These are phyloP conservation scores for Stenogyne calaminthoides DNA, from an alignment of 305 asterid genomes.

Conservation along the genomic window DNA sequence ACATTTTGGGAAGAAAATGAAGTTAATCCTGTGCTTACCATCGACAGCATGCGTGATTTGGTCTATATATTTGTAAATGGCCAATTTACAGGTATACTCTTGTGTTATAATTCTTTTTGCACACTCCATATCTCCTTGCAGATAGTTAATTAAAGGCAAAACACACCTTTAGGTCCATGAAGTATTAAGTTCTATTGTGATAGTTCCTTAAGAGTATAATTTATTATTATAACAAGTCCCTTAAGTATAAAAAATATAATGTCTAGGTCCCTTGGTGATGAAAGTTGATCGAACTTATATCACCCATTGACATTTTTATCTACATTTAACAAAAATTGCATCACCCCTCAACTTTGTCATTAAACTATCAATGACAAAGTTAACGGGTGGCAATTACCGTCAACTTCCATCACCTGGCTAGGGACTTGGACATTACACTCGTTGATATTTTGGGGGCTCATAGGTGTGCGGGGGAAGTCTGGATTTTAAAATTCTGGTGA, in stretches of 20 bases:
- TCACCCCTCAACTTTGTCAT: not conserved
- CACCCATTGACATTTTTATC: not conserved
- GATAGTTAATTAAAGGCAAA: not conserved
- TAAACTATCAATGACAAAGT: not conserved
- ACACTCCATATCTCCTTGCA: not conserved
- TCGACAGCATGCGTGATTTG: constrained; percentile 94
- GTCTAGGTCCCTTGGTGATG: not conserved
- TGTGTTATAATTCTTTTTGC: constrained; percentile 9
- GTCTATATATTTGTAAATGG: constrained; percentile 75
- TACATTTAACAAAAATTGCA: not conserved
- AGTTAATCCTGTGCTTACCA: constrained; percentile 61
- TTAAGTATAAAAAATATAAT: too few species aligned
- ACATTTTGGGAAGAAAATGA: constrained; percentile 75
- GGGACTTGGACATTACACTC: not conserved
- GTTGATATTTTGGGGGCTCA: not conserved
- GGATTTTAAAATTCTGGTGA: too few species aligned
- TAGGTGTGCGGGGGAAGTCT: too few species aligned
- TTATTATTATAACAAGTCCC: not conserved
- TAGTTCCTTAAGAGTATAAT: not conserved
- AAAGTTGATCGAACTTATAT: not conserved
- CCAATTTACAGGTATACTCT: constrained; percentile 57
- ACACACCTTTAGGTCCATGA: not conserved
- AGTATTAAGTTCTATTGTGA: not conserved
- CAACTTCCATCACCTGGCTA: not conserved
- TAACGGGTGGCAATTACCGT: not conserved